Base-by-base conservation (phyloP, 2,329 filamentous ascomycete genomes). In the Calonectria ilicicola region DNA sequence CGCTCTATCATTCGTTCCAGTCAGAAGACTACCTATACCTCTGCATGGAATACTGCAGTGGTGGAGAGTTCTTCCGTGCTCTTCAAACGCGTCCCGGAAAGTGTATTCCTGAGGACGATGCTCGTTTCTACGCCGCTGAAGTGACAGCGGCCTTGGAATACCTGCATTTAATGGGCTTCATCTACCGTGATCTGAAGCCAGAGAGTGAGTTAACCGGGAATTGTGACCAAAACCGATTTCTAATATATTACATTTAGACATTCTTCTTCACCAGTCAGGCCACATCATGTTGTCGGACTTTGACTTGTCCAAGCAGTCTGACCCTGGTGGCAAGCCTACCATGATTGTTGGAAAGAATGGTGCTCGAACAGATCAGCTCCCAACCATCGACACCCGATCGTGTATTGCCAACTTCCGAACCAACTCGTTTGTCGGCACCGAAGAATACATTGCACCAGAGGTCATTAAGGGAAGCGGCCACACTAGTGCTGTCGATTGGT, bases 21-120 rank as follows among this genome's bases (percentile, higher is more conserved):
- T 99, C 97, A 1, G 97, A 99, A 83, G 97, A 99, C 78, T 96
- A 98, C 85, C 90, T 99, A 49, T 99, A 99, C 82, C 90, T 99
- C n/a, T 99, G 97, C 84, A 99, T 99, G 97, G 97, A 99, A 85
- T 99, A 99, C 83, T 99, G 97, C 88, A 98, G 96, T 80, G 97
- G 97, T 77, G 97, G 97, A 74, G 97, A 99, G 85, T 99, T 99
- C 87, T 99, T 99, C 89, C 90, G 97, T 83, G 97, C 97, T 29
- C 88, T 99, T 56, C 97, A 99, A 87, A 98, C 97, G 7, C 92
- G 97, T 35, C 97, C 97, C 12, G 97, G 97, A 79, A 99, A 98
- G 86, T 98, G 95, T 81, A 98, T 99, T 63, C 93, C 96, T 46
- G 97, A 99, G 83, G 97, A 99, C 74, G 97, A 98, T 80, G 97